These are phyloP conservation scores for Phytophthora tentaculata DNA, from an alignment of 352 stramenopile species.

Conservation along the genomic window DNA sequence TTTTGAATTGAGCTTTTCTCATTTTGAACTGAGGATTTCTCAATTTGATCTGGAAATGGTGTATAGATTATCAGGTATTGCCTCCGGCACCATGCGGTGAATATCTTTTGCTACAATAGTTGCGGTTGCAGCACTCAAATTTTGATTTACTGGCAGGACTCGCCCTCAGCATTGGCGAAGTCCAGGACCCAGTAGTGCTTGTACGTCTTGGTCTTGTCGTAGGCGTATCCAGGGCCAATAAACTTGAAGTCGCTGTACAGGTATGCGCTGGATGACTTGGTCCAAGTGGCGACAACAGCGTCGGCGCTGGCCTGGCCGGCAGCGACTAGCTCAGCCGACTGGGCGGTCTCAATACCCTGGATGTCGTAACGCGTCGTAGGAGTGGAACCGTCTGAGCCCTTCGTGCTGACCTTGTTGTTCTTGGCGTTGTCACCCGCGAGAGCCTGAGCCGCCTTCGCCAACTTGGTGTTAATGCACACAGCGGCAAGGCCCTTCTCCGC, in stretches of 20 bases:
- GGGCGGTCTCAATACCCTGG: conserved; percentile 17
- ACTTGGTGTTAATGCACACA: conserved; percentile 52
- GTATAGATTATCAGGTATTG: neutral
- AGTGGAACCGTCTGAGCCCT: conserved; percentile 37
- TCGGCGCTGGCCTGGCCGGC: conserved; percentile 36
- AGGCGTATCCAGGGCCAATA: conserved; percentile 37
- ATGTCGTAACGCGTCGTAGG: conserved; percentile 27
- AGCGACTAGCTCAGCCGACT: conserved; percentile 45
- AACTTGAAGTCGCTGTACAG: conserved; percentile 40
- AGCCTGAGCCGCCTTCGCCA: conserved; percentile 30
- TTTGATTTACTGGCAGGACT: conserved; percentile 10
- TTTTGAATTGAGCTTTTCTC: too few species aligned
- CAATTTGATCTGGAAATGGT: too few species aligned
- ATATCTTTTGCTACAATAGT: neutral
- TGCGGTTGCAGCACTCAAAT: neutral
- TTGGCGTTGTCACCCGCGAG: conserved; percentile 30
- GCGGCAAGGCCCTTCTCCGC: conserved; percentile 35
- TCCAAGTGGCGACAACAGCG: conserved; percentile 43
- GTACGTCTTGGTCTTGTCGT: conserved; percentile 40
- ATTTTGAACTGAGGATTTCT: too few species aligned
- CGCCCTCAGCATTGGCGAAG: conserved; percentile 25
- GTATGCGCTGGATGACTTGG: conserved; percentile 38
- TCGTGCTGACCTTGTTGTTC: conserved; percentile 33
- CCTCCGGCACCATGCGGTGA: neutral
- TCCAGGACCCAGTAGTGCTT: conserved; percentile 47